Percentiles rank a stretch among this genome's conserved stretches.
Evolutionary conservation across 2,329 filamentous ascomycete genomes (phyloP).

Genomic region (Trichoderma sp.): DNA sequence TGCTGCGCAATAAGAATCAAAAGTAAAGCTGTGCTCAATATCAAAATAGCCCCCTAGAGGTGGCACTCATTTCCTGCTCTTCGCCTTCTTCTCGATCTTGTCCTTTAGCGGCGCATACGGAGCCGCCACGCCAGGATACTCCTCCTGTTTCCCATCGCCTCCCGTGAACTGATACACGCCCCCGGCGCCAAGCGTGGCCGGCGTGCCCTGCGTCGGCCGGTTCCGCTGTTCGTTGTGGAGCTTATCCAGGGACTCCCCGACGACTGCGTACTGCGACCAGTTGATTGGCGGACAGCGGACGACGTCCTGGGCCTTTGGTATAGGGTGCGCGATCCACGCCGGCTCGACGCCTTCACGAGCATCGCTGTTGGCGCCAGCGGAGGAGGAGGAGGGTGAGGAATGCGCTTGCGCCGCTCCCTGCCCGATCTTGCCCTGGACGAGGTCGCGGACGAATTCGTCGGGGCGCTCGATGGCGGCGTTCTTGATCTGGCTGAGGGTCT

Average conservation of each 20-base stretch:
- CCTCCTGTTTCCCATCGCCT: constrained; percentile 49
- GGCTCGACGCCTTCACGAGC: constrained; percentile 16
- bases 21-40: neutral
- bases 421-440: constrained; percentile 62
- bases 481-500: constrained; percentile 69
- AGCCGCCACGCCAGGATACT: constrained; percentile 56
- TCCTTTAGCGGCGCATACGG: constrained; percentile 60
- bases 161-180: constrained; percentile 57
- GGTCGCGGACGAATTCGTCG: constrained; percentile 68
- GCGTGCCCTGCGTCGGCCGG: constrained; percentile 61
- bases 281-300: constrained; percentile 88
- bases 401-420: constrained; percentile 27
- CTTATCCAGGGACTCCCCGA: constrained; percentile 76
- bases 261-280: constrained; percentile 92
- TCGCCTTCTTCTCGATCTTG: constrained; percentile 46
- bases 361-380: constrained; percentile 29
- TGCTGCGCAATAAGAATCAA: neutral
- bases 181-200: constrained; percentile 47
- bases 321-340: constrained; percentile 56
- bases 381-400: too few species aligned
- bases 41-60: neutral
- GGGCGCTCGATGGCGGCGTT: constrained; percentile 71
- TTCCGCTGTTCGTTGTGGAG: constrained; percentile 78
- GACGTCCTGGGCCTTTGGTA: constrained; percentile 79
- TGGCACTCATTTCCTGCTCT: constrained; percentile 37